Evolutionary conservation across 352 stramenopile genomes (phyloP).

Genomic region (Globisporangium nunn): DNA sequence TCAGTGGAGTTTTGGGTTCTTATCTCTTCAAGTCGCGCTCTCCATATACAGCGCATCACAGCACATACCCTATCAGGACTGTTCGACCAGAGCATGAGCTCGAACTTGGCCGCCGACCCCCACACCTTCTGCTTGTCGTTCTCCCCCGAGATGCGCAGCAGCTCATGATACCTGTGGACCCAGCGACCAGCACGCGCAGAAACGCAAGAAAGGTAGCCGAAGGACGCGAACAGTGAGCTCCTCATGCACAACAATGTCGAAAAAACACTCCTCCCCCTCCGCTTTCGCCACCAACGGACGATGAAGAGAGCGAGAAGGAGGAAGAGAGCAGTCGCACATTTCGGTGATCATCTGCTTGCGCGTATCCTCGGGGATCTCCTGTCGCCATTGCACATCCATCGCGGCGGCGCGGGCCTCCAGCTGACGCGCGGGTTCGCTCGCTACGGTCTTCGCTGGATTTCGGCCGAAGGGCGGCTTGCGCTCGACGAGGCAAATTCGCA

Average conservation of each 20-base stretch:
- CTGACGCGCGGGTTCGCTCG: not conserved
- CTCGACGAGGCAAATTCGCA: constrained; percentile 7
- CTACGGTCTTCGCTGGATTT: not conserved
- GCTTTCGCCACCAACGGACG: not conserved
- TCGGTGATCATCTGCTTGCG: constrained; percentile 86
- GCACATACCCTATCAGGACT: constrained; percentile 50
- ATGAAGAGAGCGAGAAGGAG: not conserved
- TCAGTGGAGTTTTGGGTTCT: not conserved
- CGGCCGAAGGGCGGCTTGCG: not conserved
- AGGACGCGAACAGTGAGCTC: not conserved
- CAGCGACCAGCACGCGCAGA: not conserved
- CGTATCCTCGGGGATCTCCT: constrained; percentile 73
- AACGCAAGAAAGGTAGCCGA: not conserved
- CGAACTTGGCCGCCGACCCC: constrained; percentile 80
- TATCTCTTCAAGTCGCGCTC: not conserved
- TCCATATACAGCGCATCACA: not conserved
- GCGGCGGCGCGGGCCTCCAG: not conserved
- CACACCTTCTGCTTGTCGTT: constrained; percentile 83
- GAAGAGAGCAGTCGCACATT: constrained; percentile 43
- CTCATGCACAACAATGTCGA: not conserved
- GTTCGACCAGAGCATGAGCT: constrained; percentile 82
- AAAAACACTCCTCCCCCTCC: not conserved
- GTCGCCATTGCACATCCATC: constrained; percentile 65
- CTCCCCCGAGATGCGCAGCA: constrained; percentile 75
- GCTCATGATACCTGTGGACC: constrained; percentile 64